phyloP scores from a whole-genome alignment of 495 filamentous ascomycete species.

The Daldinia vernicosa region DNA sequence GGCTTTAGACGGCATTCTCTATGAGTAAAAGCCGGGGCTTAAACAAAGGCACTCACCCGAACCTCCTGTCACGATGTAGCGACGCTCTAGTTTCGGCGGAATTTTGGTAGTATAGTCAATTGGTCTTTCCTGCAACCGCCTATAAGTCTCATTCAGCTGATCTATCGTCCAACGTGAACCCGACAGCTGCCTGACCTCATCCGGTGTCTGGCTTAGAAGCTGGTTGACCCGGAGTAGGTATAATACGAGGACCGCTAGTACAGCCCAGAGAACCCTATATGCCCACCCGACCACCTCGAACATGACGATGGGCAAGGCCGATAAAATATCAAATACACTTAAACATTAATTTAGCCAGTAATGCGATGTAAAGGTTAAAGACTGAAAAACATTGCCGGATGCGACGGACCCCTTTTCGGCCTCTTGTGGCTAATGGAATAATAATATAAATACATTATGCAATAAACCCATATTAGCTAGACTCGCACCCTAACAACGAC shows the following conservation, averaged over 20 bases:
- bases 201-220: constrained; percentile 57
- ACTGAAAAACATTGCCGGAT: background rate
- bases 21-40: background rate
- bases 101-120: constrained; percentile 59
- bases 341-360: background rate
- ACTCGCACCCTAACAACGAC: too few relatives aligned
- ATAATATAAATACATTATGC: background rate
- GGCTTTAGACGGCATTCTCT: constrained; percentile 14
- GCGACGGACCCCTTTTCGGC: background rate
- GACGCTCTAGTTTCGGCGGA: constrained; percentile 62
- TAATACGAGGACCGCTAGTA: constrained; percentile 39
- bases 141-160: constrained; percentile 57
- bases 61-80: constrained; percentile 67
- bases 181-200: constrained; percentile 53
- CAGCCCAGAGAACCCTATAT: constrained; percentile 9
- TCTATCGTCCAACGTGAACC: constrained; percentile 60
- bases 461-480: background rate
- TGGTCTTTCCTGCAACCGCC: constrained; percentile 51
- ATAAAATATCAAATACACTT: background rate
- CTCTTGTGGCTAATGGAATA: background rate
- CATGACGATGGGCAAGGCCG: constrained; percentile 4
- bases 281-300: constrained; percentile 5
- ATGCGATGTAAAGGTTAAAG: background rate
- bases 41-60: constrained; percentile 56
- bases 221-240: constrained; percentile 63